Evolutionary conservation across 768 basidiomycete genomes (phyloP), one percentile per base, ranked within the genome.

Genomic region (Clathrus columnatus): DNA sequence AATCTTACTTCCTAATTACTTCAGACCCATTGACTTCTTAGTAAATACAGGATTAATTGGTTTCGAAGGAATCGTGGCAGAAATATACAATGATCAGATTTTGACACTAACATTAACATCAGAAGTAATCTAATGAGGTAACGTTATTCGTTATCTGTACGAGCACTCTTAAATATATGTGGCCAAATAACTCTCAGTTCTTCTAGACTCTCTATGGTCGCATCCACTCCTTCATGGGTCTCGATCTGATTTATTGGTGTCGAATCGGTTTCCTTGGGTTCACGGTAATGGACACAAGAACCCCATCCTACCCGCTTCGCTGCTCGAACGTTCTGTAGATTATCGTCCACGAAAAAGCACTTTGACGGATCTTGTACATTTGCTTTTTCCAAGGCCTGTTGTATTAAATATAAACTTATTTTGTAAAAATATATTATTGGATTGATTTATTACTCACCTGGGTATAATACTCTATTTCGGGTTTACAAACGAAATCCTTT

Each of bases 271-370:
- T 62, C 78, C 46, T 72, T 67, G 23, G 65, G 65, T 67, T 91
- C 89, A 60, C 81, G 80, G 61, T 89, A 91, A 63, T 90, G 84
- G 2, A 81, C 86, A 46, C 84, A 85, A 56, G 78, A 77, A 0
- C 74, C 80, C 90, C 90, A 92, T 1, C 83, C 83, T 10, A 83
- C 67, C 17, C 69, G 68, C 53, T 73, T 74, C 7, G 90, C 90
- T 16, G 82, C 81, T 54, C 79, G 70, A 20, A 91, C 78, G 60
- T 92, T 91, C 20, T 68, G 64, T 62, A 79, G 70, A 61, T 77
- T 91, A 65, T 92, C 90, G 61, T 92, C 90, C 26, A 92, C 68
- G 63, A 92, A 92, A 59, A 82, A 81, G 61, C 84, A 88, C 64
- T 81, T 85, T 10, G 78, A 74, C 1, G 84, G 79, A 68, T 91